phyloP scores from a whole-genome alignment of 2,329 filamentous ascomycete species.

The Akanthomyces dipterigenus region DNA sequence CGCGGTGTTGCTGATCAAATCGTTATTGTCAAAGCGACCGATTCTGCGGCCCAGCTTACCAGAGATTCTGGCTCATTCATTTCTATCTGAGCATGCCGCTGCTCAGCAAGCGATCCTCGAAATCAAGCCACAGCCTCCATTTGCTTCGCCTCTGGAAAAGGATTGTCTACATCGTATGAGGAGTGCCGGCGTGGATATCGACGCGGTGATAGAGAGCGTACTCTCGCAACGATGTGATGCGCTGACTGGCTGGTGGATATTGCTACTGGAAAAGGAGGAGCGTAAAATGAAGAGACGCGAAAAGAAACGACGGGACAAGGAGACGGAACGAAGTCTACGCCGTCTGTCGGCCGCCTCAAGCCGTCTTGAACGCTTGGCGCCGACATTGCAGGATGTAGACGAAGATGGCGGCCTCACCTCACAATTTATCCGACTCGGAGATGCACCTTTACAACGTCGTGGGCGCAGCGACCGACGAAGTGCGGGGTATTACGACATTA shows the following conservation, averaged over 20 bases:
- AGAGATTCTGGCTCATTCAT: constrained; percentile 82
- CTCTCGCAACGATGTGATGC: constrained; percentile 83
- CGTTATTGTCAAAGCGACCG: constrained; percentile 84
- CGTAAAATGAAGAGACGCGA: constrained; percentile 77
- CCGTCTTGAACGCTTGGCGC: constrained; percentile 72
- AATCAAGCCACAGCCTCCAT: constrained; percentile 70
- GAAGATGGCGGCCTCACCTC: constrained; percentile 59
- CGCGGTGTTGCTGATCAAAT: constrained; percentile 68
- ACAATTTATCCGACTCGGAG: constrained; percentile 35
- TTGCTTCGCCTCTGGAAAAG: constrained; percentile 80
- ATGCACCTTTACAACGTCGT: constrained; percentile 51
- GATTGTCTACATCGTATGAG: constrained; percentile 90
- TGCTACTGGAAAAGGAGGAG: constrained; percentile 90
- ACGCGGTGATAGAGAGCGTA: constrained; percentile 91
- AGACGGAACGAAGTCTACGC: constrained; percentile 72
- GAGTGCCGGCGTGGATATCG: constrained; percentile 87
- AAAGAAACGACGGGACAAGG: constrained; percentile 75
- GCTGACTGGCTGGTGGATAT: constrained; percentile 90
- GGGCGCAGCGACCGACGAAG: constrained; percentile 74
- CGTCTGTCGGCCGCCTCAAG: constrained; percentile 86
- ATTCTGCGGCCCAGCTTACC: constrained; percentile 72
- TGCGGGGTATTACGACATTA: constrained; percentile 56
- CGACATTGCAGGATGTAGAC: constrained; percentile 69
- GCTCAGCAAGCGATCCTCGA: constrained; percentile 87
- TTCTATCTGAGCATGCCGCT: constrained; percentile 78